These are phyloP conservation scores for Trichoderma koningii DNA, from an alignment of 2,329 filamentous ascomycete species.

Conservation along the genomic window DNA sequence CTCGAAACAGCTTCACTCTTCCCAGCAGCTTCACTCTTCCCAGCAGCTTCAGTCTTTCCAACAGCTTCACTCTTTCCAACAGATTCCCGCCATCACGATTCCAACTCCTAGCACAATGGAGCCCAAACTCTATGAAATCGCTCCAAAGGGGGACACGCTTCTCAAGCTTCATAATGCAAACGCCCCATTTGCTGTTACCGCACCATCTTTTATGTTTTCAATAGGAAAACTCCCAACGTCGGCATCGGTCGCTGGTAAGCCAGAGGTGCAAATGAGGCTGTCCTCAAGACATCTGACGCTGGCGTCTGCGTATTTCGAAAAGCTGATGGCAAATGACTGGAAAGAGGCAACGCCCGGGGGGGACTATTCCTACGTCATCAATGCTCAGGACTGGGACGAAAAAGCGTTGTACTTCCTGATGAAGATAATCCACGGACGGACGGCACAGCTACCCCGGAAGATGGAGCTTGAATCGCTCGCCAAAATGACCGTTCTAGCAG, in stretches of 20 bases:
- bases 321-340: conserved; percentile 26
- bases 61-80: neutral
- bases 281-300: conserved; percentile 43
- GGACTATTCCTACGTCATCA: conserved; percentile 10
- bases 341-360: conserved; percentile 14
- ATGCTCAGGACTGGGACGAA: conserved; percentile 36
- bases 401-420: conserved; percentile 46
- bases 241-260: neutral
- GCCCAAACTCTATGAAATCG: neutral
- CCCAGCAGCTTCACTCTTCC: no score
- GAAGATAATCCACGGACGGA: conserved; percentile 48
- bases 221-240: no score
- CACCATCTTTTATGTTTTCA: no score
- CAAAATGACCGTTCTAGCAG: conserved; percentile 47
- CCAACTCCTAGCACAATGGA: neutral
- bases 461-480: conserved; percentile 45
- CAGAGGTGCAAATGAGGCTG: conserved; percentile 28
- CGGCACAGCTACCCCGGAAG: conserved; percentile 41
- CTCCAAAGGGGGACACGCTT: conserved; percentile 19
- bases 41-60: no score
- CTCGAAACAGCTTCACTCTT: no score
- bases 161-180: conserved; percentile 13
- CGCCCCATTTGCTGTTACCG: conserved; percentile 1
- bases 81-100: neutral
- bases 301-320: conserved; percentile 36